phyloP scores from a whole-genome alignment of 2,329 filamentous ascomycete genomes.

The Aspergillus novoparasiticus region DNA sequence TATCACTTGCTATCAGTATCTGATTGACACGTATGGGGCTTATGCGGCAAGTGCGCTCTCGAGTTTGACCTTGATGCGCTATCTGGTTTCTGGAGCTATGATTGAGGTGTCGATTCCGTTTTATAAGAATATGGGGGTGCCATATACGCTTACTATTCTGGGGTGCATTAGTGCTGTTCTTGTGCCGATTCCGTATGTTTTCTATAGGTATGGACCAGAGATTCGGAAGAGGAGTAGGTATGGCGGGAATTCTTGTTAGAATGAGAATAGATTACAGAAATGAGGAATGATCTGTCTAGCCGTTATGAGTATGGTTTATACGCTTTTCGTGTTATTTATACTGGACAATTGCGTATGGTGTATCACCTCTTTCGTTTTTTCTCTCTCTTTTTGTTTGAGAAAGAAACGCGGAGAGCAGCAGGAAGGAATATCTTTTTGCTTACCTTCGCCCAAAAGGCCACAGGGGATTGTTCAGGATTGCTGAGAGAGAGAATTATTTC shows the following conservation, averaged over 20 bases:
- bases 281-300: too few relatives aligned
- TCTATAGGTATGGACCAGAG: slow-evolving; percentile 23
- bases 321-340: too few relatives aligned
- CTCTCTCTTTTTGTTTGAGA: too few relatives aligned
- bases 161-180: slow-evolving; percentile 42
- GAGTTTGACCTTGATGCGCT: slow-evolving; percentile 46
- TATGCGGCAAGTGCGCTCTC: slow-evolving; percentile 55
- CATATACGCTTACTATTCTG: slow-evolving; percentile 48
- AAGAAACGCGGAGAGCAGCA: too few relatives aligned
- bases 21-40: slow-evolving; percentile 59
- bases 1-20: slow-evolving; percentile 57
- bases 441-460: too few relatives aligned
- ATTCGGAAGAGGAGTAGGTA: slow-evolving; percentile 16
- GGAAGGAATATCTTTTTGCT: too few relatives aligned
- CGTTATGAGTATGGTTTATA: too few relatives aligned
- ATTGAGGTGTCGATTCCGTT: slow-evolving; percentile 39
- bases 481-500: too few relatives aligned
- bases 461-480: too few relatives aligned
- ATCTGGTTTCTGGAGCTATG: slow-evolving; percentile 45
- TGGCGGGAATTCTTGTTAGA: neutral
- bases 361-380: too few relatives aligned
- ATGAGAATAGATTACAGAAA: neutral
- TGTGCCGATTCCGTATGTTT: slow-evolving; percentile 47
- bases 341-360: too few relatives aligned
- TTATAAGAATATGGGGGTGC: slow-evolving; percentile 46